These are phyloP conservation scores for Podila clonocystis DNA, from an alignment of 192 early-diverging fungal species.

Conservation along the genomic window DNA sequence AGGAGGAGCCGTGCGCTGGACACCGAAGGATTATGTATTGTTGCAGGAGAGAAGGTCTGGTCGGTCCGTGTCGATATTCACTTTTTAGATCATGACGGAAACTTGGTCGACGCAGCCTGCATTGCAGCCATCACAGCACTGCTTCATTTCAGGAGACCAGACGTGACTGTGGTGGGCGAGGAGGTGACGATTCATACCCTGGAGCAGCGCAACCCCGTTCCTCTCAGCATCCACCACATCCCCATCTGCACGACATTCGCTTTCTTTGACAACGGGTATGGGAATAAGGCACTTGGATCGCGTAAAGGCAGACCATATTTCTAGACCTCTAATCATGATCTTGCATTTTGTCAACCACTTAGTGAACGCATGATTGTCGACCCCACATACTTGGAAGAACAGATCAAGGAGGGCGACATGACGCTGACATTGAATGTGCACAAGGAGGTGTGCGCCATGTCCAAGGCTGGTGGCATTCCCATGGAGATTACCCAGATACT, in stretches of 20 bases:
- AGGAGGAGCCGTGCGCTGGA: conserved; percentile 88
- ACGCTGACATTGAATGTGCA: conserved; percentile 93
- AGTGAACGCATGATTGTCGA: conserved; percentile 80
- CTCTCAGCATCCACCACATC: conserved; percentile 94
- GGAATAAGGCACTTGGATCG: neutral
- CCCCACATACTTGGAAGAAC: conserved; percentile 89
- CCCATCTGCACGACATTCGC: conserved; percentile 94
- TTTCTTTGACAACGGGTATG: conserved; percentile 87
- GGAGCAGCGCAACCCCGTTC: conserved; percentile 91
- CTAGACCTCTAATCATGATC: neutral
- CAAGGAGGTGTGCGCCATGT: conserved; percentile 91
- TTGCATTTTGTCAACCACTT: neutral
- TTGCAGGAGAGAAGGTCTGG: conserved; percentile 98
- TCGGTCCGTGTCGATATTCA: conserved; percentile 88
- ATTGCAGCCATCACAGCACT: conserved; percentile 92
- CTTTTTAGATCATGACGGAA: conserved; percentile 95
- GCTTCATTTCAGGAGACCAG: conserved; percentile 92
- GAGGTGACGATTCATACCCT: conserved; percentile 88
- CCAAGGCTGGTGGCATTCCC: conserved; percentile 91
- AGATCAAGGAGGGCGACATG: conserved; percentile 83
- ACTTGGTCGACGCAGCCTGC: conserved; percentile 90
- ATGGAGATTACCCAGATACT: conserved; percentile 79
- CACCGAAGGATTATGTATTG: conserved; percentile 95
- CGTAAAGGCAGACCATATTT: too few relatives aligned
- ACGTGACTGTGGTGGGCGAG: conserved; percentile 92